Conservation (phyloP, 257 asterid genomes). For the Petunia secreta region DNA sequence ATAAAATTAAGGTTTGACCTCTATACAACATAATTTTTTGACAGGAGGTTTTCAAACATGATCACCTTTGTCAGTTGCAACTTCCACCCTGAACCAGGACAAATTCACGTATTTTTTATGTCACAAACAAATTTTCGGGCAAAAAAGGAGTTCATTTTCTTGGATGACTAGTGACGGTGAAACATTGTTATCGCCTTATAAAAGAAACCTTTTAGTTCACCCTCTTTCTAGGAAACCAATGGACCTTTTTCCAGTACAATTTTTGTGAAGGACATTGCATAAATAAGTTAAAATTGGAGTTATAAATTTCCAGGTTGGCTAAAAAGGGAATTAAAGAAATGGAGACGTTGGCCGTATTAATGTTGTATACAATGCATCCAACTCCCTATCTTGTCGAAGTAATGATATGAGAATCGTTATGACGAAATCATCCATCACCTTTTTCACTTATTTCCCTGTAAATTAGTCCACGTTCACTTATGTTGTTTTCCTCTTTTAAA, state of each 20-base stretch:
- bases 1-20: too few relatives aligned
- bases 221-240: not conserved
- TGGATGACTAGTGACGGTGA: not conserved
- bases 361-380: constrained; percentile 12
- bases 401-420: not conserved
- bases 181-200: not conserved
- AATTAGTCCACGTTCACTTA: not conserved
- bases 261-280: too few relatives aligned
- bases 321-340: not conserved
- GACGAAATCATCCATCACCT: not conserved
- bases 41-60: too few relatives aligned
- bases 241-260: not conserved
- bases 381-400: constrained; percentile 3
- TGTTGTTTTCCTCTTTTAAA: not conserved
- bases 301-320: not conserved
- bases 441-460: not conserved
- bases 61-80: too few relatives aligned
- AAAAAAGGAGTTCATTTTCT: too few relatives aligned
- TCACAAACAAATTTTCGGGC: not conserved
- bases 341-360: constrained; percentile 1
- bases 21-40: too few relatives aligned
- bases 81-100: too few relatives aligned
- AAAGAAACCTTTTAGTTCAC: not conserved
- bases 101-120: too few relatives aligned
- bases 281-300: not conserved